Percentiles rank a stretch among this genome's conserved stretches.
Evolutionary conservation across 2,329 filamentous ascomycete genomes (phyloP).

Genomic region (Xylariales sp.): DNA sequence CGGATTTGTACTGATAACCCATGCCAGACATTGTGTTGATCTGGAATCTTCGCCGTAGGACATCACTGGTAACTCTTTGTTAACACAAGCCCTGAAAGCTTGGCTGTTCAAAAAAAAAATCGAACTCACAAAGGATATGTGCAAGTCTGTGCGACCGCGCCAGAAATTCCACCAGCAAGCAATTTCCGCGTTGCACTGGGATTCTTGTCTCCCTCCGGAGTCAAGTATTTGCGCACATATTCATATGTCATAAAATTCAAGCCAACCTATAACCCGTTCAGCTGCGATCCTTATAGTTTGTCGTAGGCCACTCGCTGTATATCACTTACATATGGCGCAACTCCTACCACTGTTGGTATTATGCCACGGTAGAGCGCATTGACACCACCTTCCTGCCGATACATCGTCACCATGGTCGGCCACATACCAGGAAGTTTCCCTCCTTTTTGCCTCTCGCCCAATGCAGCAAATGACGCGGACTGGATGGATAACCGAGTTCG

Average conservation of each 20-base stretch:
- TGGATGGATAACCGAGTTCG: constrained; percentile 95
- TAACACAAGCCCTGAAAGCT: constrained; percentile 14
- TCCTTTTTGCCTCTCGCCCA: constrained; percentile 55
- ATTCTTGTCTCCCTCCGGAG: constrained; percentile 81
- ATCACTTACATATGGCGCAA: constrained; percentile 77
- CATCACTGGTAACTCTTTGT: constrained; percentile 56
- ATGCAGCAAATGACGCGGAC: constrained; percentile 84
- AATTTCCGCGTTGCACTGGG: constrained; percentile 78
- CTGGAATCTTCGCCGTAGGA: constrained; percentile 89
- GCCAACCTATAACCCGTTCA: constrained; percentile 59
- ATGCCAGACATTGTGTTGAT: constrained; percentile 99
- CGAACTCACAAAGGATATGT: constrained; percentile 89
- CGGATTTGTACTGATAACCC: constrained; percentile 90
- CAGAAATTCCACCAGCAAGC: constrained; percentile 86
- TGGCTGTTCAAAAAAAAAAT: neutral
- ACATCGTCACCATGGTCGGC: constrained; percentile 76
- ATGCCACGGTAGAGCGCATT: constrained; percentile 90
- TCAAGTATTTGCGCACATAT: constrained; percentile 76
- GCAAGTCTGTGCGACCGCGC: constrained; percentile 92
- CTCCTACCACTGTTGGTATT: constrained; percentile 86
- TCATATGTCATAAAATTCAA: constrained; percentile 99
- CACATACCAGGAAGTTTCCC: constrained; percentile 94
- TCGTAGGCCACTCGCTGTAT: constrained; percentile 5
- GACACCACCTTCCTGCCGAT: constrained; percentile 83
- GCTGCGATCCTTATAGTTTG: constrained; percentile 7